Evolutionary conservation across 1,284 basidiomycete genomes (phyloP), one percentile per base, ranked within the genome.

Genomic region (Apiotrichum sp.): DNA sequence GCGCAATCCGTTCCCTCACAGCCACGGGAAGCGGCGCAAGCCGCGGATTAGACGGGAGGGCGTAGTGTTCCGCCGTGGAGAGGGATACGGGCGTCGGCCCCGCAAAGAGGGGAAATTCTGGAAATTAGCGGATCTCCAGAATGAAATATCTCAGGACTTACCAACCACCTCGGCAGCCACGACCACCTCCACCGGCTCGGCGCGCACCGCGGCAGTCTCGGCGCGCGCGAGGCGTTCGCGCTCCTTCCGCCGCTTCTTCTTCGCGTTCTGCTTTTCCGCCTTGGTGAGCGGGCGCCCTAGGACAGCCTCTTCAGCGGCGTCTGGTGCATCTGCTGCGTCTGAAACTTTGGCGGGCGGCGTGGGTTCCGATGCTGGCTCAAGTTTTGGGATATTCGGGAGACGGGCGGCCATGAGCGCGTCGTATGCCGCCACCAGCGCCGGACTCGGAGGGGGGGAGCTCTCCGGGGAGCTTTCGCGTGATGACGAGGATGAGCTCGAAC

Each of bases 191-290:
- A 31, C 36, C 16, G 55, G 42, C 44, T 29, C 39, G 32, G 29
- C 60, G 39, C 52, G 43, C 7, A 53, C 57, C 6, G 52, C 52
- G n/a, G 53, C 62, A 2, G 43, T 47, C 13, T 52, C 60, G 3
- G 50, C 43, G 48, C 56, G 65, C 34, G 57, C 50, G 5, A 45
- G 41, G n/a, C 68, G 58, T 46, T 72, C 71, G 45, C 71, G 53
- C 60, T 74, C 69, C 50, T 70, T 72, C 42, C 69, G 51, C 33
- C 72, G 57, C 47, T 69, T 70, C 68, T 73, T 73, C 63, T 72
- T 72, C 6, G 72, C 72, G 56, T 70, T 74, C 56, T 69, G 70
- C 55, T 71, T 70, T 58, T 74, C 72, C 13, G 68, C 69, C 50
- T 74, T 74, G 16, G 69, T 74, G 65, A 74, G 61, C 7, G 66